A percentile compares a stretch with the other conserved stretches of the same genome.
phyloP scores from a whole-genome alignment of 805 yeast genomes.

The Cyberlindnera bimundalis region DNA sequence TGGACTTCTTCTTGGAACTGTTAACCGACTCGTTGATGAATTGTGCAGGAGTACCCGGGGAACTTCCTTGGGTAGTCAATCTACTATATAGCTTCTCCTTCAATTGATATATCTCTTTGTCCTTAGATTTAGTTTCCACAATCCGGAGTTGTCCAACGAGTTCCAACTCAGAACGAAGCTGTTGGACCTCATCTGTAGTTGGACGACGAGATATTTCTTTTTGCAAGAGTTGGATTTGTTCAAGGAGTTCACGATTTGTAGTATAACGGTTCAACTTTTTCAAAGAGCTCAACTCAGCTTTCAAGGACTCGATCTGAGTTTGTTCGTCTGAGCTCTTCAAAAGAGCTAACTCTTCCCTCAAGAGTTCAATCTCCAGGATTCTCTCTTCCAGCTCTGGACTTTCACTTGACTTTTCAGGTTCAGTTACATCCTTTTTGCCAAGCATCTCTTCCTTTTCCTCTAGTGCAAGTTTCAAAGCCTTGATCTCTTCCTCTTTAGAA shows the following conservation, averaged over 20 bases:
- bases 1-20: slow-evolving; percentile 4
- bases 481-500: slow-evolving; percentile 8
- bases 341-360: slow-evolving; percentile 22
- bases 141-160: slow-evolving; percentile 33
- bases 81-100: slow-evolving; percentile 17
- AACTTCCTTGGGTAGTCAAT: neutral
- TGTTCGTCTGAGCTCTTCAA: slow-evolving; percentile 14
- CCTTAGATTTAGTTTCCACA: slow-evolving; percentile 29
- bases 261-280: slow-evolving; percentile 15
- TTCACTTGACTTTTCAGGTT: slow-evolving; percentile 11
- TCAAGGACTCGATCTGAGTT: slow-evolving; percentile 9
- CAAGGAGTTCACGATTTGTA: slow-evolving; percentile 26
- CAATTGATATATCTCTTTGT: slow-evolving; percentile 23
- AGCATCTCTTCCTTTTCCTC: slow-evolving; percentile 2
- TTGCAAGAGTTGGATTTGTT: slow-evolving; percentile 22
- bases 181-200: slow-evolving; percentile 38
- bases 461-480: neutral
- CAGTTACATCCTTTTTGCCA: slow-evolving; percentile 2
- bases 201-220: slow-evolving; percentile 35
- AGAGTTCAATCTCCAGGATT: slow-evolving; percentile 22
- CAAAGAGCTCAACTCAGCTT: slow-evolving; percentile 7
- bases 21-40: neutral
- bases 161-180: slow-evolving; percentile 44
- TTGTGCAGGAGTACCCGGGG: slow-evolving; percentile 5
- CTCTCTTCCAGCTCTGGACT: slow-evolving; percentile 23